Conservation (phyloP, 2,329 filamentous ascomycete species). For the Ophiostoma ips region DNA sequence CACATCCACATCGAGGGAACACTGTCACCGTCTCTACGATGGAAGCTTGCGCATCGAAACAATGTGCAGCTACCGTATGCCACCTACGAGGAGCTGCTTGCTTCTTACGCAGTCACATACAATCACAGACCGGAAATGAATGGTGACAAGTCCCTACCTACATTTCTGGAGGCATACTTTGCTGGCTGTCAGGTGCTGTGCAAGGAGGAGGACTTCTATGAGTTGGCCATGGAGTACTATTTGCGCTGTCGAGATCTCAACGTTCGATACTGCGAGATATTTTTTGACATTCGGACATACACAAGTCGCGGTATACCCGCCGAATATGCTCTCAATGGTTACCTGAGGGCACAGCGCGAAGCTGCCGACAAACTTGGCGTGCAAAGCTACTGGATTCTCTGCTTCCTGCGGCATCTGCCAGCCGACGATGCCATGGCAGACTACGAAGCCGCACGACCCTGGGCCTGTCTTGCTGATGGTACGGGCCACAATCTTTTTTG, state of each 20-base stretch:
- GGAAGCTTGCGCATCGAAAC: not conserved
- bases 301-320: not conserved
- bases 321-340: not conserved
- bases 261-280: not conserved
- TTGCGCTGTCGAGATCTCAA: not conserved
- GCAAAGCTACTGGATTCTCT: not conserved
- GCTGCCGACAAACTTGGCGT: not conserved
- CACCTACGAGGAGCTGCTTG: not conserved
- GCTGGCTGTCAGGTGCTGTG: not conserved
- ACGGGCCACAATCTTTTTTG: not conserved
- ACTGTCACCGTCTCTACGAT: not conserved
- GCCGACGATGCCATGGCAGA: not conserved
- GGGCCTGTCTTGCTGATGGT: not conserved
- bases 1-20: not conserved
- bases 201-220: not conserved
- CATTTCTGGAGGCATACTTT: constrained; percentile 1
- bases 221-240: not conserved
- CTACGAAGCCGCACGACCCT: not conserved
- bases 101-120: not conserved
- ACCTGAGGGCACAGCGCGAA: not conserved
- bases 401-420: not conserved
- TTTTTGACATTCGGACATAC: not conserved
- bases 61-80: not conserved
- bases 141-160: not conserved
- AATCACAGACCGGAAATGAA: not conserved